Conservation (phyloP, 768 basidiomycete genomes). For the Termitomyces sp. region DNA sequence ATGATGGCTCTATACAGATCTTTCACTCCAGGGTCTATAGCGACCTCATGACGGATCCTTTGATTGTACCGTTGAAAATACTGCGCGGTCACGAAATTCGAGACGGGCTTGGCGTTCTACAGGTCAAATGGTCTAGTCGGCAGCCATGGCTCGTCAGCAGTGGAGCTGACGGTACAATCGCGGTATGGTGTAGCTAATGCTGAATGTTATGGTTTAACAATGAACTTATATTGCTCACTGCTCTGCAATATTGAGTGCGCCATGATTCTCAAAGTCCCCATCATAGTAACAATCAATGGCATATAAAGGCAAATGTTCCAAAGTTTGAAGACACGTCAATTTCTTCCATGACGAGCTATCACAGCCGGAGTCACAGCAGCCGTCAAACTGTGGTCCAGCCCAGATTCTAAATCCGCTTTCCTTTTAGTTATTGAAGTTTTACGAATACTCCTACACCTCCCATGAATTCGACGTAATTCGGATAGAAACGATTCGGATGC, state of each 20-base stretch:
- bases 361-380: background rate
- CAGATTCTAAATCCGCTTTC: constrained; percentile 7
- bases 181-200: constrained; percentile 79
- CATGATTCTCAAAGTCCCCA: constrained; percentile 4
- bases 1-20: constrained; percentile 95
- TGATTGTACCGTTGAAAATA: constrained; percentile 97
- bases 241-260: background rate
- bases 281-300: too few species aligned
- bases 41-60: constrained; percentile 94
- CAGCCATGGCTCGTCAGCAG: constrained; percentile 92
- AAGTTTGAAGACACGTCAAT: background rate
- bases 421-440: background rate
- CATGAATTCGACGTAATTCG: constrained; percentile 8
- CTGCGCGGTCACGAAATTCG: constrained; percentile 83
- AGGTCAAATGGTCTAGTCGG: constrained; percentile 81
- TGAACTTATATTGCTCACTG: background rate
- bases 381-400: background rate
- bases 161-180: constrained; percentile 86
- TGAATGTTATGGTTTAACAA: constrained; percentile 7
- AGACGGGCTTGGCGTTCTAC: constrained; percentile 88
- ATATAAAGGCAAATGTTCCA: background rate
- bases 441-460: background rate
- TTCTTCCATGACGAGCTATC: background rate
- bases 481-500: constrained; percentile 3
- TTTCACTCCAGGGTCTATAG: constrained; percentile 95